Evolutionary conservation across 2,329 filamentous ascomycete species (phyloP).

Genomic region (Claviceps sp.): DNA sequence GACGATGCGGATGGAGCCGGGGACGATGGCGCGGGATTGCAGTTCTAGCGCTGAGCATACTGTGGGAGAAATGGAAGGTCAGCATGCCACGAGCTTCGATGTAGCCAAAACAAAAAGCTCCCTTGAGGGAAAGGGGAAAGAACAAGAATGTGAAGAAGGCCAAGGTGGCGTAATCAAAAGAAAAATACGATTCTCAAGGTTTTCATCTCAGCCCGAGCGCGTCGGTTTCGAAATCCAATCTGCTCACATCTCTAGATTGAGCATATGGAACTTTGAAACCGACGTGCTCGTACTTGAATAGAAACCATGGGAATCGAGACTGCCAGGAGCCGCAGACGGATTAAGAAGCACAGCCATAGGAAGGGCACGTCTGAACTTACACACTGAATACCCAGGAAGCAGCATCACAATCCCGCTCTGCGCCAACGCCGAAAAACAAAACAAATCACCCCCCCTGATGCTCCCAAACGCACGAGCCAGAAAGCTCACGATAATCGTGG

Average conservation of each 20-base stretch:
- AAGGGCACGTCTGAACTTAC: conserved; percentile 16
- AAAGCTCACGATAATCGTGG: conserved; percentile 48
- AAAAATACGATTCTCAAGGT: neutral
- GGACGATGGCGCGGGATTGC: conserved; percentile 55
- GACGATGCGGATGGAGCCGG: conserved; percentile 60
- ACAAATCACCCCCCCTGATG: conserved; percentile 34
- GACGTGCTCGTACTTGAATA: no score
- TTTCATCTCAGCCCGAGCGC: no score
- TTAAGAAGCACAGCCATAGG: neutral
- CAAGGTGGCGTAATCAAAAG: no score
- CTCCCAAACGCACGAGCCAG: conserved; percentile 50
- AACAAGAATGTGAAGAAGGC: neutral
- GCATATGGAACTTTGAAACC: no score
- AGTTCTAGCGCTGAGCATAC: conserved; percentile 44
- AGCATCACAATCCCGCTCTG: conserved; percentile 54
- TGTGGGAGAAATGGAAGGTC: conserved; percentile 7
- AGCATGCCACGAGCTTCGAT: neutral
- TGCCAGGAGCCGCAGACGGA: no score
- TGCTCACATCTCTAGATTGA: no score
- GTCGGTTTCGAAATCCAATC: no score
- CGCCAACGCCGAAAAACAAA: conserved; percentile 53
- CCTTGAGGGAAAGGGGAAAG: neutral
- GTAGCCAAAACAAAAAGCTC: neutral
- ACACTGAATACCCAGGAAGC: conserved; percentile 50
- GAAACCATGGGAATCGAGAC: neutral